Conservation (phyloP, 2,329 filamentous ascomycete genomes). For the Colletotrichum sp. region DNA sequence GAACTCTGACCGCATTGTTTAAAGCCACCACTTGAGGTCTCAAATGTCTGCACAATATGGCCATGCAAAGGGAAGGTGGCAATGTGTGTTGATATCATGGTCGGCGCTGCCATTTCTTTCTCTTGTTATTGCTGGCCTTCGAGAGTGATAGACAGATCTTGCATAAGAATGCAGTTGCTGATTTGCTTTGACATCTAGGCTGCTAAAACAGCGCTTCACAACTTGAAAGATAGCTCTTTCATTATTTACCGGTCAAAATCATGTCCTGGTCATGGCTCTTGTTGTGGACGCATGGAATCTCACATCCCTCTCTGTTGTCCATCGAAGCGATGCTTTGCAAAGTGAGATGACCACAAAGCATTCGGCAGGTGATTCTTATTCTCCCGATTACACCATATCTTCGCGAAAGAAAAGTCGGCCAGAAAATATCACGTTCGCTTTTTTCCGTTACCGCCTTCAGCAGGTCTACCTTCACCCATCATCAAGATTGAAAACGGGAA, state of each 20-base stretch:
- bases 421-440: neutral
- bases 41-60: neutral
- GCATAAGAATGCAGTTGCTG: neutral
- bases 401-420: neutral
- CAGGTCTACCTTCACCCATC: neutral
- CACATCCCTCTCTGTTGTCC: neutral
- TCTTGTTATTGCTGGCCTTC: neutral
- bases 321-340: neutral
- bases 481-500: neutral
- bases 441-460: neutral
- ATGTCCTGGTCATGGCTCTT: neutral
- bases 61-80: neutral
- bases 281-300: neutral
- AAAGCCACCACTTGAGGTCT: neutral
- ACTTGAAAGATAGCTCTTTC: neutral
- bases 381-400: neutral
- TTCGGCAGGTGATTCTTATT: neutral
- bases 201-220: neutral
- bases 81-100: neutral
- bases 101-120: neutral
- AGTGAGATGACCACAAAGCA: neutral
- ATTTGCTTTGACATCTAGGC: neutral
- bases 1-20: neutral
- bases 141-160: neutral
- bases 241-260: neutral